Base-by-base conservation (phyloP, 306 rosid species). In the Casuarina equisetifolia region DNA sequence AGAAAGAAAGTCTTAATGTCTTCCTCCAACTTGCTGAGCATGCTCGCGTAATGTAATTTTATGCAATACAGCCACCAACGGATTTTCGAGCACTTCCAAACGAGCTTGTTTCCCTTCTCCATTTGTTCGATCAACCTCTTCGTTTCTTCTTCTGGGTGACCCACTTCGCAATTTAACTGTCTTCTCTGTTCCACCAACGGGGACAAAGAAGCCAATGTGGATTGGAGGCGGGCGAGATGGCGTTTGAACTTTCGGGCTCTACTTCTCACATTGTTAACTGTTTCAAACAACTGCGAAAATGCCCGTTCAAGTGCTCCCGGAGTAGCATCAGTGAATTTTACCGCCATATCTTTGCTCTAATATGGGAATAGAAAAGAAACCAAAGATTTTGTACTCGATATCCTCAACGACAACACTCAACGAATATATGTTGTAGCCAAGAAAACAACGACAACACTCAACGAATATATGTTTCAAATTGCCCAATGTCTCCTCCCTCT, bases 181-280 rank as follows among this genome's bases (percentile, higher is more conserved):
- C 20, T 19, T 9, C 79, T 83, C 7, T 83, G 52, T 2, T 53
- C 10, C 13, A 79, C 17, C 46, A 66, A 51, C 2, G 78, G 79
- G 7, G 0, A 3, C 16, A 76, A 13, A 48, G 44, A 3, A 1
- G 45, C 4, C 9, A 84, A 49, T 9, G 38, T 80, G 25, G 16
- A 9, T 3, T 3, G 3, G 77, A 84, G 64, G 35, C 36, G 62
- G 15, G 45, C 38, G 35, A 83, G 78, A 36, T 38, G 48, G 58
- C 69, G 3, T 57, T 35, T 44, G 66, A 84, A 80, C 52, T 17
- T 9, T n/a, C 5, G 16, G 35, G 68, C 20, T 49, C 67, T 73
- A 15, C 13, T 6, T 40, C 35, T 51, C 17, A 42, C 63, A 20
- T 73, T 12, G 25, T 35, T 42, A 46, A 80, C n/a, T 0, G 4